Percentiles rank a stretch among this genome's conserved stretches.
These are phyloP conservation scores for Colletotrichum sp. DNA, from an alignment of 2,329 filamentous ascomycete species.

Conservation along the genomic window DNA sequence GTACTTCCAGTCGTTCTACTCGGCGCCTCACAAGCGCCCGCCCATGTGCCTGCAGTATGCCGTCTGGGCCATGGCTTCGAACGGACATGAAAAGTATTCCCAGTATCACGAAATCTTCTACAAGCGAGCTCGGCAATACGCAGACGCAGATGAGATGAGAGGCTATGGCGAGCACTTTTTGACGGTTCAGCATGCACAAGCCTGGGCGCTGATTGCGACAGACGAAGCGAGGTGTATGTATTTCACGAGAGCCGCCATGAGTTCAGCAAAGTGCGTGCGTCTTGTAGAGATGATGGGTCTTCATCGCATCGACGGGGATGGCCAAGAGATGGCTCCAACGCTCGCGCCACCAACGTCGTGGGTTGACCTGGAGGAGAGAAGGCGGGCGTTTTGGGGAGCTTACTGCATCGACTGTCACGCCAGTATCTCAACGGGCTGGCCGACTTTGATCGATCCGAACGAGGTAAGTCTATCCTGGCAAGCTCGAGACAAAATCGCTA, in stretches of 20 bases:
- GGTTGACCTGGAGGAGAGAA: conserved; percentile 77
- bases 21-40: conserved; percentile 75
- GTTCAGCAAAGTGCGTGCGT: conserved; percentile 72
- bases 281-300: conserved; percentile 85
- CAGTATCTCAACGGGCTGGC: conserved; percentile 90
- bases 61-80: conserved; percentile 84
- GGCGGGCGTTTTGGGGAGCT: conserved; percentile 84
- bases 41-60: conserved; percentile 85
- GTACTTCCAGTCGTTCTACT: conserved; percentile 77
- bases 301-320: conserved; percentile 73
- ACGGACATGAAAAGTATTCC: conserved; percentile 74
- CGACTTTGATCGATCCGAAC: conserved; percentile 75
- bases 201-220: conserved; percentile 75
- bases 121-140: conserved; percentile 79
- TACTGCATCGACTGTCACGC: conserved; percentile 87
- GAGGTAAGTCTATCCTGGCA: conserved; percentile 47
- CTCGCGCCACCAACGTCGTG: conserved; percentile 77
- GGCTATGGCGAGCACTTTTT: conserved; percentile 82
- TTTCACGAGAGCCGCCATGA: conserved; percentile 87
- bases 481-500: background rate
- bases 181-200: conserved; percentile 79
- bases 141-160: conserved; percentile 85
- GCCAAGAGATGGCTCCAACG: conserved; percentile 73
- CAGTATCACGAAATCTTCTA: conserved; percentile 81
- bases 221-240: conserved; percentile 87